A percentile compares a stretch with the other conserved stretches of the same genome.
phyloP scores from a whole-genome alignment of 805 yeast species.

The Wickerhamomyces subpelliculosus region DNA sequence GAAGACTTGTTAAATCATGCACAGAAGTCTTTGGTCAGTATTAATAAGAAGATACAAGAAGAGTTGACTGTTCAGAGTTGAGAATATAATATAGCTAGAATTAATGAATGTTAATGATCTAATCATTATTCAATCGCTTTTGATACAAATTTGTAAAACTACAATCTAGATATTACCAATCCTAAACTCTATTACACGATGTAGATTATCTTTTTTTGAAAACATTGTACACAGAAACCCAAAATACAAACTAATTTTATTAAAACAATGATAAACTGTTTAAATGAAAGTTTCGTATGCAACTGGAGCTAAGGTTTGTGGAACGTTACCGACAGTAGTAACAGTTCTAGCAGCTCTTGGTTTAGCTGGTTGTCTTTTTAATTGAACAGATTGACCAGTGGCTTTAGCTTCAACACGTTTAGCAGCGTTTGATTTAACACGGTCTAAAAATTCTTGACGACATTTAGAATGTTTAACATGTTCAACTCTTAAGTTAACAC shows the following conservation, averaged over 20 bases:
- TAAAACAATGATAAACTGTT: too few relatives aligned
- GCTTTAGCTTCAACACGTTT: constrained; percentile 98
- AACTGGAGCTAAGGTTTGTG: constrained; percentile 98
- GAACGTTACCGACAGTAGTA: constrained; percentile 73
- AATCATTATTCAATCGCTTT: too few relatives aligned
- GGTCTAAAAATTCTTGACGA: constrained; percentile 97
- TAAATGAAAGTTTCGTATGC: constrained; percentile 99
- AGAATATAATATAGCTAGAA: not conserved
- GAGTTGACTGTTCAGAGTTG: constrained; percentile 3
- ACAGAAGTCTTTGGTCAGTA: constrained; percentile 1
- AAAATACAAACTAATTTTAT: too few relatives aligned
- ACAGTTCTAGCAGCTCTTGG: constrained; percentile 93
- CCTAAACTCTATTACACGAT: too few relatives aligned
- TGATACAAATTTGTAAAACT: too few relatives aligned
- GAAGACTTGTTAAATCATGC: constrained; percentile 25
- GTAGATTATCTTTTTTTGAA: too few relatives aligned
- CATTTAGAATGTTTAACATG: constrained; percentile 99
- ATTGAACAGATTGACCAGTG: constrained; percentile 81
- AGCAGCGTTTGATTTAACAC: too few relatives aligned
- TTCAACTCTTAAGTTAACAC: constrained; percentile 97
- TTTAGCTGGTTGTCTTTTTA: constrained; percentile 97
- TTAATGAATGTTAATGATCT: too few relatives aligned
- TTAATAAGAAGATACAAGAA: constrained; percentile 5
- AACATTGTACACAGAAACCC: too few relatives aligned
- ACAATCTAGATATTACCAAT: too few relatives aligned